These are phyloP conservation scores for Capsaspora owczarzaki DNA, from an alignment of 78 protist genomes.

Conservation along the genomic window DNA sequence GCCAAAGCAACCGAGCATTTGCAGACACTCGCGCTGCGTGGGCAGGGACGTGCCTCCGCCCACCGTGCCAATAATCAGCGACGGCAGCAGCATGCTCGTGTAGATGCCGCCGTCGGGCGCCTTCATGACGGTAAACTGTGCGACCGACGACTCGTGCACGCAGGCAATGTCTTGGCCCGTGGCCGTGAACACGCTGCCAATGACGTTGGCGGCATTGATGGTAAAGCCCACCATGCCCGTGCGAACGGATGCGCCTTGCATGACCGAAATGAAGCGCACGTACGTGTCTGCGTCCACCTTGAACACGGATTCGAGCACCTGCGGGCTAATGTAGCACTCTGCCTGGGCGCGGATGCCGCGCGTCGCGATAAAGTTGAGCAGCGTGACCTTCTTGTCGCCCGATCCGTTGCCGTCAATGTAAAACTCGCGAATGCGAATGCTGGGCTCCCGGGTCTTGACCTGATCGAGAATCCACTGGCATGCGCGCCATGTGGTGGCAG, in stretches of 20 bases:
- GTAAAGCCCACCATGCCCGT: slow-evolving; percentile 89
- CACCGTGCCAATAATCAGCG: slow-evolving; percentile 91
- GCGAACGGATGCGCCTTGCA: slow-evolving; percentile 86
- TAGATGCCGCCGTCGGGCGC: slow-evolving; percentile 19
- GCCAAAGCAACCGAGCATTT: slow-evolving; percentile 44
- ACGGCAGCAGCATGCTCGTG: slow-evolving; percentile 83
- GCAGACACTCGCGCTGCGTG: slow-evolving; percentile 67
- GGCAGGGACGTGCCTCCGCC: slow-evolving; percentile 94
- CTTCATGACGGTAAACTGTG: slow-evolving; percentile 52
- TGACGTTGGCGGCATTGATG: slow-evolving; percentile 92
- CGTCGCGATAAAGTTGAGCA: slow-evolving; percentile 81
- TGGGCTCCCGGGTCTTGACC: neutral
- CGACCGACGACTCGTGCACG: slow-evolving; percentile 78
- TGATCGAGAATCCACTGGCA: neutral
- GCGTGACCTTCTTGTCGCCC: slow-evolving; percentile 80
- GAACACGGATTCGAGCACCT: slow-evolving; percentile 62
- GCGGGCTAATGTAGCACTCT: slow-evolving; percentile 71
- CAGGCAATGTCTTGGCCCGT: slow-evolving; percentile 96
- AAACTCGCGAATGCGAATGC: neutral
- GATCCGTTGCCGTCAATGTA: slow-evolving; percentile 60
- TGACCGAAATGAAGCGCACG: slow-evolving; percentile 69
- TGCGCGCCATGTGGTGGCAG: neutral
- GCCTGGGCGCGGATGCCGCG: slow-evolving; percentile 83
- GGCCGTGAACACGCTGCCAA: slow-evolving; percentile 89
- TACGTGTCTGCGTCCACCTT: slow-evolving; percentile 57